These are phyloP conservation scores for Dactylorhiza incarnata DNA, from an alignment of 106 monocot genomes.

Conservation along the genomic window DNA sequence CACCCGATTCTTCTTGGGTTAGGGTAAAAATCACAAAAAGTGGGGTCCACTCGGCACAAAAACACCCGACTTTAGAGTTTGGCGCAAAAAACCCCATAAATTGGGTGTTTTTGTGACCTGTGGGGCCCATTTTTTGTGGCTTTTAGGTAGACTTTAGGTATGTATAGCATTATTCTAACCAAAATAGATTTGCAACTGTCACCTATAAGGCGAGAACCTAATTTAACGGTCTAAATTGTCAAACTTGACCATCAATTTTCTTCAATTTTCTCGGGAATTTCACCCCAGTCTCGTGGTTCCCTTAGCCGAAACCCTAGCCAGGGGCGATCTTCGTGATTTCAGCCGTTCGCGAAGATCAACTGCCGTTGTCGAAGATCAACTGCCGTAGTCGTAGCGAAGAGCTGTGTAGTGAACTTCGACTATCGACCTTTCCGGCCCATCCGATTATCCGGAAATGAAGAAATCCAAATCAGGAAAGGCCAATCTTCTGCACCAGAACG, in stretches of 20 bases:
- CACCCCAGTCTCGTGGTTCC: not conserved
- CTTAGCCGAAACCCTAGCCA: not conserved
- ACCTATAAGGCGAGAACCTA: no score
- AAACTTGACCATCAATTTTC: not conserved
- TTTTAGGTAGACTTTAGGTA: no score
- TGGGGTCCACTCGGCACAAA: no score
- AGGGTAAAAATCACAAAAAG: no score
- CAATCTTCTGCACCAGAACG: conserved; percentile 33
- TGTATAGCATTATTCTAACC: no score
- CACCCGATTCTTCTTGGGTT: no score
- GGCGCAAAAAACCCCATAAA: no score
- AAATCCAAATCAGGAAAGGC: conserved; percentile 24
- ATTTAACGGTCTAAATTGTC: no score
- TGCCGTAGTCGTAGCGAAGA: not conserved
- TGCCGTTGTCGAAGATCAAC: not conserved
- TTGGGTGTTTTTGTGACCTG: no score
- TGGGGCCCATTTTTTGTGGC: no score
- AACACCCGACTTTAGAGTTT: no score
- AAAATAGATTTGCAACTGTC: no score
- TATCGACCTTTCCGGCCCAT: not conserved
- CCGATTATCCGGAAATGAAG: conserved; percentile 14
- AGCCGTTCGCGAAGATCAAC: not conserved
- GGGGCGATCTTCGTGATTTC: not conserved
- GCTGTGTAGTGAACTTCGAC: not conserved
- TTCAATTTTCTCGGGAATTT: not conserved